Base-by-base conservation (phyloP, 495 filamentous ascomycete genomes). In the Aspergillus biplanus region DNA sequence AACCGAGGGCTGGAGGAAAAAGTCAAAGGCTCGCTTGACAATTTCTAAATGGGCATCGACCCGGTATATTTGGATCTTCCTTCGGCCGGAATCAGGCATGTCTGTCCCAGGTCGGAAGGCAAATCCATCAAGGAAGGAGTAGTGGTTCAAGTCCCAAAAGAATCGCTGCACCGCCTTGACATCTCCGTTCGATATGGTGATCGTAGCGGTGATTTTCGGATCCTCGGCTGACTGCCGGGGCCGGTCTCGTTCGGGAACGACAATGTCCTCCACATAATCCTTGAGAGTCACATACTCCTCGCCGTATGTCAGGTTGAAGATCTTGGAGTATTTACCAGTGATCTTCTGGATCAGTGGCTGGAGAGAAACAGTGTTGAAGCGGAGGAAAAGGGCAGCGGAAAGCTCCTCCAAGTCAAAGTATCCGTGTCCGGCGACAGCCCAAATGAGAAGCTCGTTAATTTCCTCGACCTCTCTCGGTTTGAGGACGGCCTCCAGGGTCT, bases 361-460 rank as follows among this genome's bases (percentile, higher is more conserved):
- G 46, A 63, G 62, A 33, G 63, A 67, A 3, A 66, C 65, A 1
- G 62, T 59, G 56, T 67, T 62, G 21, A 66, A 64, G 18, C 56
- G 65, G 5, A 62, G 60, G 32, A 67, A 65, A 4, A 70, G 48
- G 7, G 70, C 70, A 2, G 70, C 63, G 7, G 62, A 49, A 16
- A 72, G 50, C 21, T 67, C 42, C 0, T 62, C 60, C 33, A 68
- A 4, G 15, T 12, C 34, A 42, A 72, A 56, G 16, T 42, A 53
- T 12, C 18, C n/a, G 47, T 13, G 44, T 12, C 60, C 70, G 34
- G 52, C 69, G 7, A 72, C 58, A 33, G 59, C 60, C 70, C 70
- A 72, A 32, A 66, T 64, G 15, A 72, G 56, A 27, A 72, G 63
- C 39, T 72, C 68, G 16, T 72, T 72, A 18, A 72, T 44, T 33